Percentiles rank a stretch among this genome's conserved stretches.
These are phyloP conservation scores for Penstemon newberryi DNA, from an alignment of 257 asterid species.

Conservation along the genomic window DNA sequence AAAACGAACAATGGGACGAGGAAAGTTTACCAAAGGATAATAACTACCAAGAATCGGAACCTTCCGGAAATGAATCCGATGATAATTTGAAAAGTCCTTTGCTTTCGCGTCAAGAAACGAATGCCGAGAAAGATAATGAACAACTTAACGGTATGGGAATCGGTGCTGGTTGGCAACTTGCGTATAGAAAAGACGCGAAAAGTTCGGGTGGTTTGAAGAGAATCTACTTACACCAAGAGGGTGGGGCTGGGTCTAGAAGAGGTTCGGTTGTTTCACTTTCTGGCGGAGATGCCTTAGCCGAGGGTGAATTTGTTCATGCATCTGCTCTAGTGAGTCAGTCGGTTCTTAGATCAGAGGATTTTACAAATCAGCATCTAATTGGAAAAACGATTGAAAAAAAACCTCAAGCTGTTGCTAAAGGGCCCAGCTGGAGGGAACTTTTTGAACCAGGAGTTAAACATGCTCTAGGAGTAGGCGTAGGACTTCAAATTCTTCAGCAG, in stretches of 20 bases:
- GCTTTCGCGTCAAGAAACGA: conserved; percentile 58
- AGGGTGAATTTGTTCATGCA: conserved; percentile 68
- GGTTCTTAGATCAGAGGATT: conserved; percentile 59
- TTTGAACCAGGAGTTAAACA: conserved; percentile 92
- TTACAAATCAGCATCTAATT: conserved; percentile 45
- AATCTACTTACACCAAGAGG: conserved; percentile 84
- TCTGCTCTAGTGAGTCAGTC: conserved; percentile 93
- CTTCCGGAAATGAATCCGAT: conserved; percentile 46
- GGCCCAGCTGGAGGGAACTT: conserved; percentile 75
- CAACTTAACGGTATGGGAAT: conserved; percentile 68
- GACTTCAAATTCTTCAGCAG: conserved; percentile 96
- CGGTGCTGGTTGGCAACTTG: conserved; percentile 98
- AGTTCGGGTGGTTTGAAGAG: conserved; percentile 66
- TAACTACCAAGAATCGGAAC: conserved; percentile 44
- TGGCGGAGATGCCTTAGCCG: conserved; percentile 52
- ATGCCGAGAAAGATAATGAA: conserved; percentile 61
- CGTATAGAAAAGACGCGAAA: conserved; percentile 77
- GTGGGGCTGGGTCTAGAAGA: conserved; percentile 58
- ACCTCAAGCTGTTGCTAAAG: conserved; percentile 41
- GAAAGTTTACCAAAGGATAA: conserved; percentile 40
- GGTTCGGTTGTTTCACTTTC: conserved; percentile 69
- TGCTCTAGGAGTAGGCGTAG: conserved; percentile 88
- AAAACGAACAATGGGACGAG: conserved; percentile 57
- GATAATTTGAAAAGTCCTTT: conserved; percentile 78
- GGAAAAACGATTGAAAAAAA: conserved; percentile 49